Percentiles rank a stretch among this genome's conserved stretches.
These are phyloP conservation scores for Petrea volubilis DNA, from an alignment of 257 asterid species.

Conservation along the genomic window DNA sequence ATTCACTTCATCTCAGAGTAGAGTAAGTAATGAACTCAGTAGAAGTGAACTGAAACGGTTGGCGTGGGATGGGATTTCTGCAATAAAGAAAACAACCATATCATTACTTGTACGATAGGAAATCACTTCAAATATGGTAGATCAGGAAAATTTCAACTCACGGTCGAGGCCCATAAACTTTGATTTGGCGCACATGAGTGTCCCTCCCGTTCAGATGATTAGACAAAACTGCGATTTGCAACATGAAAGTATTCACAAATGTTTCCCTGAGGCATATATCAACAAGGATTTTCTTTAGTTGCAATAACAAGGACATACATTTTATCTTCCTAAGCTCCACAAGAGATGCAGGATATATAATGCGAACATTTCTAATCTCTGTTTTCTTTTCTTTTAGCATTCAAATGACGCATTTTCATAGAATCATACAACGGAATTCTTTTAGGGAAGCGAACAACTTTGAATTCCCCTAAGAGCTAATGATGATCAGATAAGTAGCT, in stretches of 20 bases:
- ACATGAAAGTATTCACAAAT: slow-evolving; percentile 94
- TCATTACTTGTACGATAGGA: background rate
- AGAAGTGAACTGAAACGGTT: slow-evolving; percentile 89
- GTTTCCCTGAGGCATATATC: slow-evolving; percentile 67
- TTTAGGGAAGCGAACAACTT: background rate
- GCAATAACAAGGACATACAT: background rate
- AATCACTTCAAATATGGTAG: background rate
- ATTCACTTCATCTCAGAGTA: slow-evolving; percentile 58
- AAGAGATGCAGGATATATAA: background rate
- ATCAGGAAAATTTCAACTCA: slow-evolving; percentile 36
- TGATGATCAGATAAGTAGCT: background rate
- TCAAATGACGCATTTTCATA: background rate
- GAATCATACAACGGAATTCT: background rate
- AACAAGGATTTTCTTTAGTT: slow-evolving; percentile 22
- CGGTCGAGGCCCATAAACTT: slow-evolving; percentile 93
- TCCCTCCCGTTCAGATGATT: slow-evolving; percentile 96
- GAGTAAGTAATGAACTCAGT: slow-evolving; percentile 83
- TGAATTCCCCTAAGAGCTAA: background rate
- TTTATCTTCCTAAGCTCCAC: background rate
- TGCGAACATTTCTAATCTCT: background rate
- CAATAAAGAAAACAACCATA: slow-evolving; percentile 17
- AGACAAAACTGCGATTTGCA: slow-evolving; percentile 79
- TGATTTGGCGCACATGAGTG: slow-evolving; percentile 93
- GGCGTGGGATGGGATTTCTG: slow-evolving; percentile 94
- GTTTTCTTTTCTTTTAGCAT: background rate